Conservation (phyloP, 257 asterid species). For the Solanum lignicaule region DNA sequence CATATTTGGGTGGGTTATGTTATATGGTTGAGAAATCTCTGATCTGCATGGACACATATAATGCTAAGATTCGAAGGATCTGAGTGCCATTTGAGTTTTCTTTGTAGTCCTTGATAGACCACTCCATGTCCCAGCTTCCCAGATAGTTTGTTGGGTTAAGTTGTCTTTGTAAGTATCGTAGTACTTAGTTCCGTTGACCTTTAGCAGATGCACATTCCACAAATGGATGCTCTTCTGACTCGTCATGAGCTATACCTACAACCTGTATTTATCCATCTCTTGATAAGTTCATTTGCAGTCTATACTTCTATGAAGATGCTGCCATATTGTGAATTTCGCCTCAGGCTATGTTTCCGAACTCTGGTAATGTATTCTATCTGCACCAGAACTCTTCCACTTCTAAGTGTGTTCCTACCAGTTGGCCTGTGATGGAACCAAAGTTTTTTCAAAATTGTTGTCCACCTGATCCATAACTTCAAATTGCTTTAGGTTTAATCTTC, state of each 20-base stretch:
- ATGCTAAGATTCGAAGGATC: background rate
- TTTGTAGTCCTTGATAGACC: too few relatives aligned
- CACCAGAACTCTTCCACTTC: background rate
- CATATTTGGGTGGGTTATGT: background rate
- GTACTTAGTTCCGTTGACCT: background rate
- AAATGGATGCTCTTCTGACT: background rate
- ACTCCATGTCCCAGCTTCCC: too few relatives aligned
- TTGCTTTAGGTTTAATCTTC: too few relatives aligned
- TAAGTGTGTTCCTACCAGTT: background rate
- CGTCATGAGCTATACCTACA: background rate
- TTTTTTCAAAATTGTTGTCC: too few relatives aligned
- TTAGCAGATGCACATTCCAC: background rate
- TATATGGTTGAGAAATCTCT: background rate
- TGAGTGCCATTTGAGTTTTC: background rate
- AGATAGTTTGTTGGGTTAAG: too few relatives aligned
- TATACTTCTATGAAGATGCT: background rate
- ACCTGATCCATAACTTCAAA: too few relatives aligned
- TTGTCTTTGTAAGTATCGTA: too few relatives aligned
- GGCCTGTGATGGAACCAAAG: background rate
- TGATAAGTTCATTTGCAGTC: background rate
- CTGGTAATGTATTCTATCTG: background rate
- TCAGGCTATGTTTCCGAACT: background rate
- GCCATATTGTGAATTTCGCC: background rate
- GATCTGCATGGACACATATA: background rate
- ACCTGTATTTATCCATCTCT: background rate